Evolutionary conservation across 164 flowering plant genomes (phyloP).

Genomic region (Warburgia ugandensis): DNA sequence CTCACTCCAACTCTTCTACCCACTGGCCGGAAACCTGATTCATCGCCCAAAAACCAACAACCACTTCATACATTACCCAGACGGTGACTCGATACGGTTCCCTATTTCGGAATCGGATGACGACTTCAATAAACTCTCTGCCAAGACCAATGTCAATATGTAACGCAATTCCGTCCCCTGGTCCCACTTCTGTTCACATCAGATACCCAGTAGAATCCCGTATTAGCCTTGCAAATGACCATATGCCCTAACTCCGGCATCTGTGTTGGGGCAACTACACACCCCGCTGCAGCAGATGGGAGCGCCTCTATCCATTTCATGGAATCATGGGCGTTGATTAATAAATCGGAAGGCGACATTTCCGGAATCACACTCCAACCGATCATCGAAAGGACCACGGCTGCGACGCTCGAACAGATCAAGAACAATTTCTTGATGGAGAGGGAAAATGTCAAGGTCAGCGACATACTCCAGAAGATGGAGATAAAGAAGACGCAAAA

Average conservation of each 20-base stretch:
- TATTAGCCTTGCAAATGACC: slow-evolving; percentile 11
- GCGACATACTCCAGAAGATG: background rate
- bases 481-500: too few species aligned
- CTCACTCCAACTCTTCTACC: slow-evolving; percentile 30
- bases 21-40: slow-evolving; percentile 25
- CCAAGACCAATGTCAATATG: background rate
- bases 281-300: slow-evolving; percentile 10
- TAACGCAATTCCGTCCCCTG: background rate
- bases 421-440: background rate
- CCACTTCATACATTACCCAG: slow-evolving; percentile 19
- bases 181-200: background rate
- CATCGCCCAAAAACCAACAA: slow-evolving; percentile 12
- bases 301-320: slow-evolving; percentile 4
- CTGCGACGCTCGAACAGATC: background rate
- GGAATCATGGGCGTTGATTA: slow-evolving; percentile 14
- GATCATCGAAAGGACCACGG: background rate
- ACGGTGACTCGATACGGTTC: too few species aligned
- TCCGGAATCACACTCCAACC: background rate
- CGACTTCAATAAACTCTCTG: slow-evolving; percentile 6
- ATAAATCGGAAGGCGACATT: background rate
- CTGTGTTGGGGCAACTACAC: slow-evolving; percentile 4
- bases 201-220: background rate
- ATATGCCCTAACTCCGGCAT: slow-evolving; percentile 7
- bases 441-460: background rate
- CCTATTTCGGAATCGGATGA: too few species aligned